Evolutionary conservation across 1,139 yeast genomes (phyloP), one percentile per base, ranked within the genome.

Genomic region (Debaryomyces sp.): DNA sequence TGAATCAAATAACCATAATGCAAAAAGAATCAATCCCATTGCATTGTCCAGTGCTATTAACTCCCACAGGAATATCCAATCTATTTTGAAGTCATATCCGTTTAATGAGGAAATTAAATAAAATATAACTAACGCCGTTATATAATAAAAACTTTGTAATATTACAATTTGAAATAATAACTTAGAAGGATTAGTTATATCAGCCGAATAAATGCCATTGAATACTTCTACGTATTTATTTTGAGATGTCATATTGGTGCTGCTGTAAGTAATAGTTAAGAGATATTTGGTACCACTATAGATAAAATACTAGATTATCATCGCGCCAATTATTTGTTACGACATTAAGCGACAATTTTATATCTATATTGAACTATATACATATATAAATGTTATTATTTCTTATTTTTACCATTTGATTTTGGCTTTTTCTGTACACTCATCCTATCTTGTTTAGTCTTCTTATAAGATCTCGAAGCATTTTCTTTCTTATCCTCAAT

Each of bases 1-100:
- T 1, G 96, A 78, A 63, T 89, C 96, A 48, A 89, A 69, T 12
- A 92, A 73, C 97, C 97, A 92, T 52, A 91, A 67, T 12, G 80
- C 67, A 42, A 86, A 80, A 43, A 92, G 69, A 0, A 87, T 82
- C 63, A 91, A 73, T 0, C 98, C 98, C 67, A 88, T 71, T 2
- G 96, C 84, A 59, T 90, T 90, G 49, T 87, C 89, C 55, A 84
- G 74, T 9, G 90, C 77, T 3, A 92, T 82, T 36, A 82, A 70
- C 54, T 83, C 82, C 96, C 96, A 91, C 54, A 89, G 85, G 58
- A 91, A 87, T n/a, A 91, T 73, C 85, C 95, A 86, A 40, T 74
- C 79, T 13, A 84, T 63, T 17, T 77, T 68, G 66, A 89, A 85
- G 29, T 77, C 79, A 57, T 84, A 81, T 0, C 94, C 94, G 39